Percentiles rank a stretch among this genome's conserved stretches.
Evolutionary conservation across 345 rosid species (phyloP).

Genomic region (Acer negundo): DNA sequence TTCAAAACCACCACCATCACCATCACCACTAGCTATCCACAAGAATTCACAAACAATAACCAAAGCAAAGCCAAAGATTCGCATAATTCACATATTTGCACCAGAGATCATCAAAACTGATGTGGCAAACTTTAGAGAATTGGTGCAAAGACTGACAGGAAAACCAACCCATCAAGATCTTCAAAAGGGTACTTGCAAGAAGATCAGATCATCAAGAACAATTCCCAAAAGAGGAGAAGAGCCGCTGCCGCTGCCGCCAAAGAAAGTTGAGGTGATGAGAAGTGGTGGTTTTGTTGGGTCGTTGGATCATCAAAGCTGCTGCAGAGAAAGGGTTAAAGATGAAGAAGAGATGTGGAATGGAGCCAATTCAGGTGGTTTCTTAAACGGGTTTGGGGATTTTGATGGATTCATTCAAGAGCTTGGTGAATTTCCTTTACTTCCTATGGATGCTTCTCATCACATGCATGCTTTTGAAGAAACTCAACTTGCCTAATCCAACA

Average conservation of each 20-base stretch:
- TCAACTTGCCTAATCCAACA: constrained; percentile 27
- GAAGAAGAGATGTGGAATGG: constrained; percentile 39
- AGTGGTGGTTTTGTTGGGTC: constrained; percentile 26
- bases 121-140: constrained; percentile 79
- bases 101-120: constrained; percentile 97
- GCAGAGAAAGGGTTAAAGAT: constrained; percentile 28
- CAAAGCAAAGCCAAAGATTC: constrained; percentile 75
- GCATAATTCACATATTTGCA: constrained; percentile 85
- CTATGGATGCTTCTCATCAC: constrained; percentile 41
- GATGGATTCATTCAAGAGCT: constrained; percentile 78
- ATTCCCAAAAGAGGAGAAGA: constrained; percentile 24
- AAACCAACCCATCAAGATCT: constrained; percentile 44
- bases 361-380: constrained; percentile 50
- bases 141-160: constrained; percentile 91
- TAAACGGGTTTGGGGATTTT: constrained; percentile 59
- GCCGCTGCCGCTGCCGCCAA: constrained; percentile 7
- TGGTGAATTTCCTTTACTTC: constrained; percentile 54
- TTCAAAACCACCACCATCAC: constrained; percentile 14
- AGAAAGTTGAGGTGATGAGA: constrained; percentile 30
- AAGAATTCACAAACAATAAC: constrained; percentile 51
- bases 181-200: constrained; percentile 22
- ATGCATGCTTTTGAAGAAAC: constrained; percentile 43
- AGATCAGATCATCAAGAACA: constrained; percentile 19
- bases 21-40: constrained; percentile 47
- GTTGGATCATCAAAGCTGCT: constrained; percentile 20